These are phyloP conservation scores for Rhododendron kiyosumense DNA, from an alignment of 148 eudicot species.

Conservation along the genomic window DNA sequence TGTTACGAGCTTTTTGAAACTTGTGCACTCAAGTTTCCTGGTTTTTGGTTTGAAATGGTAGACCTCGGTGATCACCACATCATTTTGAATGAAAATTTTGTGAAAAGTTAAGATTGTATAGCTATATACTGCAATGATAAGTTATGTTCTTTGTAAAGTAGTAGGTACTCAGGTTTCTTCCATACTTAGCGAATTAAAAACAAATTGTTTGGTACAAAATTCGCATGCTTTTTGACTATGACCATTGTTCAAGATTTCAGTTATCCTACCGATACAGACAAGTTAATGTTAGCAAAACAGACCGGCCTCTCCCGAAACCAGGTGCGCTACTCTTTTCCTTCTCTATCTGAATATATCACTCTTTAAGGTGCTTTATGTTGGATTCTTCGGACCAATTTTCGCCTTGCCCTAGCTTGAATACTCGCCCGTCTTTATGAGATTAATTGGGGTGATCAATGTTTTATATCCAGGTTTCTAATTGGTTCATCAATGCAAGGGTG, in stretches of 20 bases:
- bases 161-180: not conserved
- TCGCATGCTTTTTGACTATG: not conserved
- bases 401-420: not conserved
- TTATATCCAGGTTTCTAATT: conserved; percentile 46
- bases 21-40: not conserved
- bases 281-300: conserved; percentile 75
- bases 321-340: conserved; percentile 27
- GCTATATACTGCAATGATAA: not conserved
- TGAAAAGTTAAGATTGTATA: not conserved
- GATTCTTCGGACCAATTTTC: not conserved
- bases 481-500: conserved; percentile 66
- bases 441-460: not conserved
- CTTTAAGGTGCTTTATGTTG: not conserved
- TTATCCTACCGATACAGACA: conserved; percentile 81
- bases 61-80: not conserved
- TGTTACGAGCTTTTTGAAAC: not conserved
- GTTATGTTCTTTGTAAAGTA: not conserved
- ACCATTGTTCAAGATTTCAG: conserved; percentile 28
- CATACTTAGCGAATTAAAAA: not conserved
- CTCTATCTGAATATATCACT: too few species aligned
- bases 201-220: not conserved
- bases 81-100: not conserved
- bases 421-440: not conserved
- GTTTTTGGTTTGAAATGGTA: not conserved
- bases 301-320: conserved; percentile 81